phyloP scores from a whole-genome alignment of 2,329 filamentous ascomycete species.

The Arthrobotrys entomopaga region DNA sequence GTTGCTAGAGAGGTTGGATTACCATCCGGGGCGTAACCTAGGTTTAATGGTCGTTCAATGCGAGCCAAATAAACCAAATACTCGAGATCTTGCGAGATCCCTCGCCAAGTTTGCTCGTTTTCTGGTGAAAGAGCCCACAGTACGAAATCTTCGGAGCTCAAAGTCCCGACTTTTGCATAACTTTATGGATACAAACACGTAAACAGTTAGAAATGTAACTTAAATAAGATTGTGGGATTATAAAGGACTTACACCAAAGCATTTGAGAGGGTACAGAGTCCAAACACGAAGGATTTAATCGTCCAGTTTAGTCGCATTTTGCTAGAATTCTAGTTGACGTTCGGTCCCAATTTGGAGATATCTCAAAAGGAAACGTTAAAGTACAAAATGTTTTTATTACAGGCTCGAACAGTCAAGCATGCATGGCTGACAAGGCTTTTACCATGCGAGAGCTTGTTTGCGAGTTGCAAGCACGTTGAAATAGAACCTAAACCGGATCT shows the following conservation, averaged over 20 bases:
- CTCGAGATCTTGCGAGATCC: conserved; percentile 11
- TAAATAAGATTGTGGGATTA: neutral
- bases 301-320: neutral
- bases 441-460: too few relatives aligned
- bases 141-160: neutral
- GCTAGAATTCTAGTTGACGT: too few relatives aligned
- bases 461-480: too few relatives aligned
- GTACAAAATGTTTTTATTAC: too few relatives aligned
- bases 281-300: neutral
- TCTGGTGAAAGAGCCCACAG: neutral
- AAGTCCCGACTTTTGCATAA: neutral
- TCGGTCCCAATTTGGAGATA: neutral
- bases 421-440: too few relatives aligned
- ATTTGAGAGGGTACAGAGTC: neutral
- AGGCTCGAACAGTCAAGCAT: too few relatives aligned
- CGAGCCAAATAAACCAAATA: conserved; percentile 10
- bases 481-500: too few relatives aligned
- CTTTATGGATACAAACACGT: neutral
- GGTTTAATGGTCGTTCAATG: conserved; percentile 9
- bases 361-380: too few relatives aligned
- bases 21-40: neutral
- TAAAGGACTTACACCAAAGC: neutral
- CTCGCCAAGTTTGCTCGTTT: conserved; percentile 7
- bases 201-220: neutral
- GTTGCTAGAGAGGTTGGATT: conserved; percentile 8